Conservation (phyloP, 352 stramenopile genomes). For the Phytophthora macrochlamydospora region DNA sequence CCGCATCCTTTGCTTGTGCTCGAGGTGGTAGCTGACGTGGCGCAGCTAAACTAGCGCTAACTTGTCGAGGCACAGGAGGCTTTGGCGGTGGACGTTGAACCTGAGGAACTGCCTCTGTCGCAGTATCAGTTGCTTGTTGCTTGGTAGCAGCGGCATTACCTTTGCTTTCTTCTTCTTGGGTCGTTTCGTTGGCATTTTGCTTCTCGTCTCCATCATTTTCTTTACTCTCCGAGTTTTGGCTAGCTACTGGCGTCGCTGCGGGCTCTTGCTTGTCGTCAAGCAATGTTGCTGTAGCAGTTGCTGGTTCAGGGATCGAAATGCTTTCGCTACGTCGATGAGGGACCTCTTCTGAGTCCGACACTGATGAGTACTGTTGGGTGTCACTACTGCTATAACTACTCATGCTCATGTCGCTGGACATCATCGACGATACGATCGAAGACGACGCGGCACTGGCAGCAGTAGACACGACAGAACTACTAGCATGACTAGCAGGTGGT, state of each 20-base stretch:
- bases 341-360: constrained; percentile 7
- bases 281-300: constrained; percentile 27
- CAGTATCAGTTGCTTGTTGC: constrained; percentile 7
- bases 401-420: constrained; percentile 36
- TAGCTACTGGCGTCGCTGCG: constrained; percentile 1
- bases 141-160: constrained; percentile 4
- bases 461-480: constrained; percentile 31
- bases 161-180: constrained; percentile 5
- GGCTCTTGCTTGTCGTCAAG: constrained; percentile 26
- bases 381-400: constrained; percentile 26
- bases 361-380: constrained; percentile 11
- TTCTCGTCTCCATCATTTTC: constrained; percentile 13
- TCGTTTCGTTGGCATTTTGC: constrained; percentile 7
- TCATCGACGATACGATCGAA: constrained; percentile 24
- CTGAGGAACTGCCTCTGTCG: constrained; percentile 8
- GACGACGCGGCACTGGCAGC: constrained; percentile 40
- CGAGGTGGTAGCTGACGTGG: constrained; percentile 25
- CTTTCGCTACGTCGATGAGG: constrained; percentile 50
- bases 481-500: constrained; percentile 43
- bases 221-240: constrained; percentile 11
- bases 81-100: constrained; percentile 18
- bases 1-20: constrained; percentile 18
- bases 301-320: constrained; percentile 58
- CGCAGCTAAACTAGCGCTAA: constrained; percentile 30
- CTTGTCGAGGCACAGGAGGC: constrained; percentile 18